phyloP scores from a whole-genome alignment of 1,139 yeast genomes.

The Candida neerlandica region DNA sequence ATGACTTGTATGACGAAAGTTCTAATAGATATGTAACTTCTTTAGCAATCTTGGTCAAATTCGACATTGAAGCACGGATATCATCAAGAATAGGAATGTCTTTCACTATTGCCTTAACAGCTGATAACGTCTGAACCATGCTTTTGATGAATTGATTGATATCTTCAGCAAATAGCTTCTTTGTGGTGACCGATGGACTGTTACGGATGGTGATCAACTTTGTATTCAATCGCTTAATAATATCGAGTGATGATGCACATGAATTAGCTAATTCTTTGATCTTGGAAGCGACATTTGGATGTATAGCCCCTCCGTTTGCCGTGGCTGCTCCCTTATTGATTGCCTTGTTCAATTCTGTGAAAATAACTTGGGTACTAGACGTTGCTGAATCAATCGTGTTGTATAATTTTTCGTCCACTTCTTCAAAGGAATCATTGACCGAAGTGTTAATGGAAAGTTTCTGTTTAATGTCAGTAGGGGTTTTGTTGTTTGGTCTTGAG shows the following conservation, averaged over 20 bases:
- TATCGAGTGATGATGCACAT: slow-evolving; percentile 80
- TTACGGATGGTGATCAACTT: slow-evolving; percentile 57
- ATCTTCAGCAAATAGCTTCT: slow-evolving; percentile 80
- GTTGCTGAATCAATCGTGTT: slow-evolving; percentile 76
- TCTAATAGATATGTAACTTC: slow-evolving; percentile 86
- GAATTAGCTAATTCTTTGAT: slow-evolving; percentile 77
- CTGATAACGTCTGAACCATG: slow-evolving; percentile 77
- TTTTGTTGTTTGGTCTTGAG: slow-evolving; percentile 27
- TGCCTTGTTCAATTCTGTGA: slow-evolving; percentile 76
- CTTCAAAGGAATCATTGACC: slow-evolving; percentile 32
- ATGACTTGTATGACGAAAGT: slow-evolving; percentile 44
- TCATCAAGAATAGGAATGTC: slow-evolving; percentile 81
- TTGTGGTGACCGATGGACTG: slow-evolving; percentile 56
- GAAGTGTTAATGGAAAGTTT: slow-evolving; percentile 27
- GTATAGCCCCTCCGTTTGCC: slow-evolving; percentile 23
- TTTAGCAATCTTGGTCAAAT: slow-evolving; percentile 82
- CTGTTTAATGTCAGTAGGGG: slow-evolving; percentile 26
- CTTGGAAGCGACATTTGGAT: slow-evolving; percentile 52
- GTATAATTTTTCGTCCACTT: slow-evolving; percentile 75
- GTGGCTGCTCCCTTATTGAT: slow-evolving; percentile 67
- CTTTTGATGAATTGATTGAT: slow-evolving; percentile 82
- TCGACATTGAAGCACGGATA: slow-evolving; percentile 77
- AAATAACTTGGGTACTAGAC: slow-evolving; percentile 75
- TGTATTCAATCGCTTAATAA: slow-evolving; percentile 66
- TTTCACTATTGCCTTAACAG: slow-evolving; percentile 79